A percentile compares a stretch with the other conserved stretches of the same genome.
Conservation (phyloP, 2,329 filamentous ascomycete genomes). For the Colletotrichum agaves region DNA sequence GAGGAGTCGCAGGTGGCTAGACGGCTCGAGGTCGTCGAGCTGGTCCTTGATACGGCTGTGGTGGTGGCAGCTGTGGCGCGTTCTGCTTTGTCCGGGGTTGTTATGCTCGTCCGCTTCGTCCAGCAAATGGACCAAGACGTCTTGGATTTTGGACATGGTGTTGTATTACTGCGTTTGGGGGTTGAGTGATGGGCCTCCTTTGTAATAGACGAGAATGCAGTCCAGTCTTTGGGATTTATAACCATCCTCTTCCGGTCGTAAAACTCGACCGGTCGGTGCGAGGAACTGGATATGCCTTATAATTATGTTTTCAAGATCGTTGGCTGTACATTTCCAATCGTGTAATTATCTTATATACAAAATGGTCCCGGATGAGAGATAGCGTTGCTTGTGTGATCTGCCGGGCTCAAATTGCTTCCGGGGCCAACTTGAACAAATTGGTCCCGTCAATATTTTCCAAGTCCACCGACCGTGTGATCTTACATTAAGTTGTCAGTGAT, state of each 20-base stretch:
- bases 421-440: neutral
- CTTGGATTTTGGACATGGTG: neutral
- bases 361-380: constrained; percentile 6
- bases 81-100: neutral
- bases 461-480: no score
- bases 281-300: no score
- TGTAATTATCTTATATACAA: no score
- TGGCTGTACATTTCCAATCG: neutral
- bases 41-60: constrained; percentile 26
- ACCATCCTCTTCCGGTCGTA: no score
- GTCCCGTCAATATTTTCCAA: neutral
- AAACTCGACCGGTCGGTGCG: no score
- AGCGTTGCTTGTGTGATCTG: constrained; percentile 3
- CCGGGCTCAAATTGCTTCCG: constrained; percentile 26
- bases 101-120: neutral
- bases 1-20: constrained; percentile 32
- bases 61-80: neutral
- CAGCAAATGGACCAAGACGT: constrained; percentile 3
- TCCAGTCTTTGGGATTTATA: neutral
- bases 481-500: no score
- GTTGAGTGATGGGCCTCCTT: neutral
- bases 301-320: neutral
- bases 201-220: neutral
- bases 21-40: constrained; percentile 23
- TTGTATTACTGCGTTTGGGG: neutral